Conservation (phyloP, 2,329 filamentous ascomycete species). For the Aspergillus fructus region DNA sequence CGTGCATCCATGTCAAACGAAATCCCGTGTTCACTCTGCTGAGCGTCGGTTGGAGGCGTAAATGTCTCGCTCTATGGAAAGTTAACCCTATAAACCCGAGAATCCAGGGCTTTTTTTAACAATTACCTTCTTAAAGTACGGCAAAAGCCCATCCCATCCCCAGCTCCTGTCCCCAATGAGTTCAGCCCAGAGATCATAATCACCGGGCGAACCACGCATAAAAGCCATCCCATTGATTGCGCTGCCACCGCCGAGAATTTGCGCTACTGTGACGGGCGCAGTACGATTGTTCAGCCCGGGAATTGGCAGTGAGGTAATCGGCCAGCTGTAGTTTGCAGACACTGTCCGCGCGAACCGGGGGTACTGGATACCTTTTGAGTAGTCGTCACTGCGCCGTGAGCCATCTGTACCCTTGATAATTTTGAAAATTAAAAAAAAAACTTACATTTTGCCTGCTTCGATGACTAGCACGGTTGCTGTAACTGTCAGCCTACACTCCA, state of each 20-base stretch:
- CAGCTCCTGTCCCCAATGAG: not conserved
- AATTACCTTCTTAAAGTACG: slow-evolving; percentile 3
- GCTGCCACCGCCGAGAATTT: not conserved
- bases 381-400: not conserved
- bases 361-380: not conserved
- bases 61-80: not conserved
- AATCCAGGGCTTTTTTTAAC: too few relatives aligned
- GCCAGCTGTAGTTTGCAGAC: not conserved
- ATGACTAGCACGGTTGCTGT: not conserved
- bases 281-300: slow-evolving; percentile 1
- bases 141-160: not conserved
- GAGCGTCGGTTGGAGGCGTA: not conserved
- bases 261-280: not conserved
- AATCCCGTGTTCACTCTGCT: not conserved
- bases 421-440: not conserved
- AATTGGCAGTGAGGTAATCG: not conserved
- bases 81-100: too few relatives aligned
- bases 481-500: too few relatives aligned
- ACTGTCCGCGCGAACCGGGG: not conserved
- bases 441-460: slow-evolving; percentile 1
- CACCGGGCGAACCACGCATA: slow-evolving; percentile 1
- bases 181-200: slow-evolving; percentile 6
- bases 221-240: slow-evolving; percentile 6
- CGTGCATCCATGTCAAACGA: not conserved
- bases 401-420: not conserved